phyloP scores from a whole-genome alignment of 345 rosid species.

The Melaleuca alternifolia region DNA sequence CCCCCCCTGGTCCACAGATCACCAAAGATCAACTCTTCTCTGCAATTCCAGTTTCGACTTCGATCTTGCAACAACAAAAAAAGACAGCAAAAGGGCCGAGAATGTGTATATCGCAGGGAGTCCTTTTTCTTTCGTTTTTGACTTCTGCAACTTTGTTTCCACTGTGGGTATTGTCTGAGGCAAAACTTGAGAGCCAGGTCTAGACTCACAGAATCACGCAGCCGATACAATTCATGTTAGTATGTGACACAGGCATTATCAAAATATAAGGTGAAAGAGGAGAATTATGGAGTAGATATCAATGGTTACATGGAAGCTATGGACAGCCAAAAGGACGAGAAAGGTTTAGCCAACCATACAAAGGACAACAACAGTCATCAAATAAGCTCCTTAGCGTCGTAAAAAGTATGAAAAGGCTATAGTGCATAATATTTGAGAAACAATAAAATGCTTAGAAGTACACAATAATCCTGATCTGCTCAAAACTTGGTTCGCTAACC shows the following conservation, averaged over 20 bases:
- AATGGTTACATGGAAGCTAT: not conserved
- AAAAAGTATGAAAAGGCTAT: not conserved
- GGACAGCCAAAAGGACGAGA: not conserved
- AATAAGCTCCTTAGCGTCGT: not conserved
- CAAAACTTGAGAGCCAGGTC: not conserved
- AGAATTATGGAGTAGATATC: not conserved
- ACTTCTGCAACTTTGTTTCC: not conserved
- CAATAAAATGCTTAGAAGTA: not conserved
- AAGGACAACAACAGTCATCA: not conserved
- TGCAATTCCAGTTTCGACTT: not conserved
- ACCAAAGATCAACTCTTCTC: not conserved
- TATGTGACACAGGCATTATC: not conserved
- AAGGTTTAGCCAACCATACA: not conserved
- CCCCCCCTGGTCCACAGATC: not conserved
- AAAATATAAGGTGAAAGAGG: not conserved
- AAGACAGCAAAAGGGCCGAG: not conserved
- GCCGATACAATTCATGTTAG: not conserved
- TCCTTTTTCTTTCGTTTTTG: not conserved
- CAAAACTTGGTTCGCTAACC: not conserved
- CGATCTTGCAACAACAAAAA: not conserved
- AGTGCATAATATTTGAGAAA: not conserved
- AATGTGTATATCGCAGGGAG: not conserved
- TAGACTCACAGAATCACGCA: not conserved
- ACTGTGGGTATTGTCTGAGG: not conserved
- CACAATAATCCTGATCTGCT: not conserved